Conservation (phyloP, 371 early-diverging fungal species). For the Entomophthora muscae region DNA sequence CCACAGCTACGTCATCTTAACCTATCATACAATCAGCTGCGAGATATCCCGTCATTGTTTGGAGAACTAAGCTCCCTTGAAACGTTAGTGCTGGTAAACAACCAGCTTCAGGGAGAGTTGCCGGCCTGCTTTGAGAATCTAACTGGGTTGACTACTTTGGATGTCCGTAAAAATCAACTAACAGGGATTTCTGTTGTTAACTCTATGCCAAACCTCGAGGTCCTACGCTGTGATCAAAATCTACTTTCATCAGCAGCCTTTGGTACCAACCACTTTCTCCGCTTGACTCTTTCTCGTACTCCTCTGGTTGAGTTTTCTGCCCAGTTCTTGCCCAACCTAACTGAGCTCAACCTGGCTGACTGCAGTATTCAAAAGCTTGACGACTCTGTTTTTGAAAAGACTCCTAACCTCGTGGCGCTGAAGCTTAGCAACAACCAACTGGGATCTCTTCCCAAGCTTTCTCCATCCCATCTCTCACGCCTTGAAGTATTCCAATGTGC, state of each 20-base stretch:
- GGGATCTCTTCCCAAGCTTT: slow-evolving; percentile 41
- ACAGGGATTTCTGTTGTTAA: slow-evolving; percentile 38
- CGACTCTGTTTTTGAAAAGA: slow-evolving; percentile 28
- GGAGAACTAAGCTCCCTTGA: slow-evolving; percentile 34
- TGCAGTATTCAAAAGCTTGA: slow-evolving; percentile 11
- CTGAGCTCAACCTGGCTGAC: slow-evolving; percentile 18
- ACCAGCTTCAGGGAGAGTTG: slow-evolving; percentile 39
- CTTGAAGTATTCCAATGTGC: slow-evolving; percentile 12
- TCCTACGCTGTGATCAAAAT: slow-evolving; percentile 48
- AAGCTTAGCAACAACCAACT: slow-evolving; percentile 50
- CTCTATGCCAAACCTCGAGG: slow-evolving; percentile 33
- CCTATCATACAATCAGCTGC: slow-evolving; percentile 63
- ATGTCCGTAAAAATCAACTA: slow-evolving; percentile 53
- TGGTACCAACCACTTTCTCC: not conserved
- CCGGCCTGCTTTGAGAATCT: slow-evolving; percentile 30
- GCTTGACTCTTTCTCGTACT: slow-evolving; percentile 17
- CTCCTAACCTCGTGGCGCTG: slow-evolving; percentile 29
- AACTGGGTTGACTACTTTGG: slow-evolving; percentile 35
- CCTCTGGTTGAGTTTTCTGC: slow-evolving; percentile 18
- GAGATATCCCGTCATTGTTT: slow-evolving; percentile 47
- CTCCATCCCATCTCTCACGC: slow-evolving; percentile 43
- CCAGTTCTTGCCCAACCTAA: slow-evolving; percentile 27
- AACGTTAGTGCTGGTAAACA: slow-evolving; percentile 43
- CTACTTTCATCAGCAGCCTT: slow-evolving; percentile 15
- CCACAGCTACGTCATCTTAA: slow-evolving; percentile 43